Base-by-base conservation (phyloP, 306 rosid species). In the Quercus parvula region DNA sequence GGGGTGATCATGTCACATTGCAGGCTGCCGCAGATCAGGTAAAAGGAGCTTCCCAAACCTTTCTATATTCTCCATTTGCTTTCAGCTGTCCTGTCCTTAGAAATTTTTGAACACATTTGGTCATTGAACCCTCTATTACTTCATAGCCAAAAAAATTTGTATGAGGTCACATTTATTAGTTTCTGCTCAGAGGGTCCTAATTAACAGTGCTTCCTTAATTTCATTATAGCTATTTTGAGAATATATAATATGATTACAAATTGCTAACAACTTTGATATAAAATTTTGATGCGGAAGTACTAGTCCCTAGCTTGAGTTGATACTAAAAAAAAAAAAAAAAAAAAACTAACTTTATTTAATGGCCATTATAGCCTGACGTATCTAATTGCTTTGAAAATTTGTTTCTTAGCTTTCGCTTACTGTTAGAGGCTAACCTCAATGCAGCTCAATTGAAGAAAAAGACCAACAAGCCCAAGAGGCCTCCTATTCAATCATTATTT, bases 21-120 rank as follows among this genome's bases (percentile, higher is more conserved):
- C 98, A 94, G 88, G 97, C 97, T 78, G 97, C 98, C 52, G 91
- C 97, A 56, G 98, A 94, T 87, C 87, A 86, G 94, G 98, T 94
- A 92, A 28, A 85, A 66, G 56, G 51, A 80, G 54, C 73, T 75
- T 71, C 25, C 59, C 20, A 49, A 3, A 7, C 24, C 63, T 52
- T 84, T 70, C 2, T 68, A 4, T 56, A 3, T 33, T 68, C 20
- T 55, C 24, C 76, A 59, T 79, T 49, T 55, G 15, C 6, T 33
- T 76, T 73, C 56, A 61, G 30, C 77, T 72, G 78, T 44, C 77
- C 78, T 71, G 51, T 8, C 83, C 51, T 18, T 19, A 15, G 70
- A 20, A 19, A 75, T 19, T 33, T 73, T 68, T 67, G 46, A 28
- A 67, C 19, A 1, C 54, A 46, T 66, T 56, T 61, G 72, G 56